Evolutionary conservation across 2,329 filamentous ascomycete species (phyloP).

Genomic region (Pseudopithomyces maydicus): DNA sequence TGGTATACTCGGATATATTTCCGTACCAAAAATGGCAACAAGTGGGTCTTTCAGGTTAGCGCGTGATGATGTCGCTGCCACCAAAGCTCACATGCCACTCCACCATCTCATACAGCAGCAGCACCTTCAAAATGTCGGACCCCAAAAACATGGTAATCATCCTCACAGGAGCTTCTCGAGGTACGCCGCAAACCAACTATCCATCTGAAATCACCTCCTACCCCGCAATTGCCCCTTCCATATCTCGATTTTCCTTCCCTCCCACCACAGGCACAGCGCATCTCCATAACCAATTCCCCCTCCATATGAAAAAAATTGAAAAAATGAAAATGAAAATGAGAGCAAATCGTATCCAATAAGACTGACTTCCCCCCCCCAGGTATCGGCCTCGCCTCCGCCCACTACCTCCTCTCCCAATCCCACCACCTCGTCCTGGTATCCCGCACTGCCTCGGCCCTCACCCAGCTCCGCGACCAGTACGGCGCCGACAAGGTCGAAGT

Average conservation of each 20-base stretch:
- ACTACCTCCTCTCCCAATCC: constrained; percentile 60
- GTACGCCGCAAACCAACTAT: constrained; percentile 39
- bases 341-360: neutral
- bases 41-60: neutral
- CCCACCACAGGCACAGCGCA: neutral
- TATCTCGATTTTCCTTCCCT: too few species aligned
- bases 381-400: constrained; percentile 65
- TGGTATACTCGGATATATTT: neutral
- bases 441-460: constrained; percentile 61
- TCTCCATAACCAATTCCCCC: neutral
- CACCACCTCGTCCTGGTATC: constrained; percentile 65
- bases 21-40: neutral
- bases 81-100: neutral
- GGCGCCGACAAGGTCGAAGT: constrained; percentile 59
- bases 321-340: neutral
- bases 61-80: neutral
- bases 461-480: constrained; percentile 53
- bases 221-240: neutral
- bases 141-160: constrained; percentile 52
- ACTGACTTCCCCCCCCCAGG: constrained; percentile 43
- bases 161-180: constrained; percentile 67
- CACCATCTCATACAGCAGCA: neutral
- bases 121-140: neutral
- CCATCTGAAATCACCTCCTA: neutral
- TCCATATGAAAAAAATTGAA: neutral